These are phyloP conservation scores for Beta lomatogona DNA, from an alignment of 179 eudicot species.

Conservation along the genomic window DNA sequence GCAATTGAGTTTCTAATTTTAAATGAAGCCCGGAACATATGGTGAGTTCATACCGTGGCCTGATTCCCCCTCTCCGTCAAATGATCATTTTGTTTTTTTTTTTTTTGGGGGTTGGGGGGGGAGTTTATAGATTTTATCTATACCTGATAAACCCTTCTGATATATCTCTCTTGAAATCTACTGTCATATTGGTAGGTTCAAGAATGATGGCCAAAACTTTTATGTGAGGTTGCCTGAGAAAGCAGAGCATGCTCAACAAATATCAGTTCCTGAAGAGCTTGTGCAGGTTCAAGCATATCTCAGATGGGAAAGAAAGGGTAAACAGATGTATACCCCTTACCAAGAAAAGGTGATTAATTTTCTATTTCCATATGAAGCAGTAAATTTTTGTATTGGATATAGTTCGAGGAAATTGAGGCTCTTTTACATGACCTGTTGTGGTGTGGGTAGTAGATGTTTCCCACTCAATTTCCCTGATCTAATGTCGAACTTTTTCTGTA, in stretches of 20 bases:
- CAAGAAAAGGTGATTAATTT: constrained; percentile 64
- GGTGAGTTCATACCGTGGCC: constrained; percentile 43
- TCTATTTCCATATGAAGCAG: not conserved
- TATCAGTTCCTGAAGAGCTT: constrained; percentile 94
- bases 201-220: constrained; percentile 85
- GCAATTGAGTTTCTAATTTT: constrained; percentile 88
- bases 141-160: not conserved
- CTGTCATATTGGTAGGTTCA: constrained; percentile 56
- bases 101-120: no score
- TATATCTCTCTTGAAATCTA: not conserved
- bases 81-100: not conserved
- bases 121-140: not conserved
- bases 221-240: constrained; percentile 55
- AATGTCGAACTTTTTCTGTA: not conserved
- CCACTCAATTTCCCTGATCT: not conserved
- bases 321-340: constrained; percentile 82
- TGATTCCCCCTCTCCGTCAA: constrained; percentile 1
- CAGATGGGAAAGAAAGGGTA: constrained; percentile 96
- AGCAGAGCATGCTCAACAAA: constrained; percentile 39
- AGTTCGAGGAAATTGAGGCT: not conserved
- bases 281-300: constrained; percentile 88
- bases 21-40: constrained; percentile 81
- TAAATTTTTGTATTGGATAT: not conserved
- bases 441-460: not conserved
- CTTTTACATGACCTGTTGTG: not conserved